Conservation (phyloP, 2,329 filamentous ascomycete genomes). For the Clonostachys solani region DNA sequence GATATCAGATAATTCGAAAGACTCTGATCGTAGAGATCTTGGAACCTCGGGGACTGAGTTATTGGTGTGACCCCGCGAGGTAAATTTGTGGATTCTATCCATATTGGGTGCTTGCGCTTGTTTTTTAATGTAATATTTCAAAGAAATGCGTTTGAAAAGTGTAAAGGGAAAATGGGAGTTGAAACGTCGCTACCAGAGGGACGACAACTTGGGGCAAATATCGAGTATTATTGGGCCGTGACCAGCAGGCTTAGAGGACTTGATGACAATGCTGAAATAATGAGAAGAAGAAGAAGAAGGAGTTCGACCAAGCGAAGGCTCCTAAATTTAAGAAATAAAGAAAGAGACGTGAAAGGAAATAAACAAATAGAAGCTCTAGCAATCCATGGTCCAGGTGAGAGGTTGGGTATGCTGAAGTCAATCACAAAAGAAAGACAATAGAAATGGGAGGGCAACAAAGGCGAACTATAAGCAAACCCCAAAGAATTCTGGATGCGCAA, state of each 20-base stretch:
- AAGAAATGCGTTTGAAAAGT: too few relatives aligned
- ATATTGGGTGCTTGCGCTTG: conserved; percentile 13
- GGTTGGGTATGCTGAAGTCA: too few relatives aligned
- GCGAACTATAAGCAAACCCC: conserved; percentile 7
- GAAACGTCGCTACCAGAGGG: conserved; percentile 1
- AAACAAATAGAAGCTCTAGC: not conserved
- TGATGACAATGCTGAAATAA: not conserved
- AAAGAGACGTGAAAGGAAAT: conserved; percentile 3
- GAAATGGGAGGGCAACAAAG: conserved; percentile 2
- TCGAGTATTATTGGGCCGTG: not conserved
- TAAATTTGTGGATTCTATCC: conserved; percentile 28
- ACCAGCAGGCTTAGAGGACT: not conserved
- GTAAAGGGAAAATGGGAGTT: not conserved
- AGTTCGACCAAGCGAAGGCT: not conserved
- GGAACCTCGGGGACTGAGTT: conserved; percentile 29
- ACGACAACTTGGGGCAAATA: not conserved
- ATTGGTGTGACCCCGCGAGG: conserved; percentile 23
- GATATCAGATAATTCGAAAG: conserved; percentile 26
- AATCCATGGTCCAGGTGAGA: too few relatives aligned
- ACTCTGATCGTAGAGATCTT: conserved; percentile 26
- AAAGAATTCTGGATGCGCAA: not conserved
- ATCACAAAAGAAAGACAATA: conserved; percentile 3
- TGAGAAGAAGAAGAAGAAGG: not conserved
- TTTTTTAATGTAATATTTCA: not conserved
- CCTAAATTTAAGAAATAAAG: conserved; percentile 1